A percentile compares a stretch with the other conserved stretches of the same genome.
Evolutionary conservation across 2,329 filamentous ascomycete genomes (phyloP).

Genomic region (Fusarium newnesense): DNA sequence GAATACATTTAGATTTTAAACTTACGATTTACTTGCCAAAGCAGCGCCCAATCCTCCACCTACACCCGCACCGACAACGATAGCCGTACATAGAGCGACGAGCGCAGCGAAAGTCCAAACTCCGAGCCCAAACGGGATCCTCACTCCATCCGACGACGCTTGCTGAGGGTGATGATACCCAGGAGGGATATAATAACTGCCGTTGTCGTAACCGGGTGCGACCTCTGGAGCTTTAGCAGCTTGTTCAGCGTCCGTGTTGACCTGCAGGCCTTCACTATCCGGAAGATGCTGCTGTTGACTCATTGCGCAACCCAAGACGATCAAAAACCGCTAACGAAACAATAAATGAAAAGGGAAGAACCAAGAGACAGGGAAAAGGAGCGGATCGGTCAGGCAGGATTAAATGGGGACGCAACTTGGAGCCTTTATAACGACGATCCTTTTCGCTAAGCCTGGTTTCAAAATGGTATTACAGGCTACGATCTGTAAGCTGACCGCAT

Average conservation of each 20-base stretch:
- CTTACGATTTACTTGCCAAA: conserved; percentile 29
- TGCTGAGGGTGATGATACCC: conserved; percentile 11
- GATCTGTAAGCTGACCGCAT: conserved; percentile 32
- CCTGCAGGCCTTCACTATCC: conserved; percentile 33
- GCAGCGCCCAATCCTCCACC: conserved; percentile 32
- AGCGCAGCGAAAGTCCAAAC: conserved; percentile 31
- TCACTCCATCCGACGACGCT: background rate
- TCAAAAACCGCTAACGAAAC: background rate
- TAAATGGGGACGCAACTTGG: background rate
- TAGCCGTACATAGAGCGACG: conserved; percentile 25
- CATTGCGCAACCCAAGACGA: conserved; percentile 2
- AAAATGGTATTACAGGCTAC: conserved; percentile 2
- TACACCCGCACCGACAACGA: conserved; percentile 29
- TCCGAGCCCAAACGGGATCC: conserved; percentile 29
- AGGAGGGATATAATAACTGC: conserved; percentile 16
- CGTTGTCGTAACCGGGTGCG: background rate
- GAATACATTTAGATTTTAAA: accelerated
- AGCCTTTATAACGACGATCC: conserved; percentile 22
- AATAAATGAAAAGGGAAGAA: background rate
- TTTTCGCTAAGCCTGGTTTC: conserved; percentile 12
- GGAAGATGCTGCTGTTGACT: conserved; percentile 11
- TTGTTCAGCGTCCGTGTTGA: conserved; percentile 13
- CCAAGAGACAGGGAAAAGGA: background rate
- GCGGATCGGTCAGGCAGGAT: background rate
- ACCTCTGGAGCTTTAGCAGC: conserved; percentile 31